A percentile compares a stretch with the other conserved stretches of the same genome.
phyloP scores from a whole-genome alignment of 2,329 filamentous ascomycete species.

The Alternaria gansuensis region DNA sequence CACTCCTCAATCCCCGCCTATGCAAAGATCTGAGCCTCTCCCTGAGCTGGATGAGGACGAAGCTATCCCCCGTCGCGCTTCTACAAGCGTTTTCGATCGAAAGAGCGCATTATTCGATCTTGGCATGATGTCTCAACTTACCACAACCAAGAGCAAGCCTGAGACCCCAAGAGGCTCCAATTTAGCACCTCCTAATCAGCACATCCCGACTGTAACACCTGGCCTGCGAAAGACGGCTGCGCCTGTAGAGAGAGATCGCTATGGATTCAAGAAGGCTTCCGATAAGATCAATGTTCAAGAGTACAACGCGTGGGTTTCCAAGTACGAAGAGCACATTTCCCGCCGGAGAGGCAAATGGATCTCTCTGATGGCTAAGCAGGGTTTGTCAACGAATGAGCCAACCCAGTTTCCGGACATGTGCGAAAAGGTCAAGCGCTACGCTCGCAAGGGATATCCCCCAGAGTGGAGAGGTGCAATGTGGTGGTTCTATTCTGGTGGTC shows the following conservation, averaged over 20 bases:
- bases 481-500: constrained; percentile 95
- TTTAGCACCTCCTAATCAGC: constrained; percentile 9
- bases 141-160: constrained; percentile 24
- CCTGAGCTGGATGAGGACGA: constrained; percentile 50
- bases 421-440: constrained; percentile 85
- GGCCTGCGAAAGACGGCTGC: constrained; percentile 30
- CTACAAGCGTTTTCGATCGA: constrained; percentile 49
- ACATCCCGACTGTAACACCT: constrained; percentile 18
- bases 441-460: constrained; percentile 91
- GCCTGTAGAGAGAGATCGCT: constrained; percentile 72
- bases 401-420: constrained; percentile 81
- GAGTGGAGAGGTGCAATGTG: constrained; percentile 95
- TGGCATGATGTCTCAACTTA: constrained; percentile 29
- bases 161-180: not conserved
- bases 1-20: constrained; percentile 33
- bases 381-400: constrained; percentile 74
- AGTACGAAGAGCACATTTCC: constrained; percentile 77
- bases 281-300: constrained; percentile 78
- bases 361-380: constrained; percentile 76
- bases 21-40: constrained; percentile 38
- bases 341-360: constrained; percentile 84
- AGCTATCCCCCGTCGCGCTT: constrained; percentile 47
- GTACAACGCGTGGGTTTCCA: constrained; percentile 82
- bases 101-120: constrained; percentile 43
- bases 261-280: constrained; percentile 90